Evolutionary conservation across 306 rosid species (phyloP).

Genomic region (Fragaria vesca): DNA sequence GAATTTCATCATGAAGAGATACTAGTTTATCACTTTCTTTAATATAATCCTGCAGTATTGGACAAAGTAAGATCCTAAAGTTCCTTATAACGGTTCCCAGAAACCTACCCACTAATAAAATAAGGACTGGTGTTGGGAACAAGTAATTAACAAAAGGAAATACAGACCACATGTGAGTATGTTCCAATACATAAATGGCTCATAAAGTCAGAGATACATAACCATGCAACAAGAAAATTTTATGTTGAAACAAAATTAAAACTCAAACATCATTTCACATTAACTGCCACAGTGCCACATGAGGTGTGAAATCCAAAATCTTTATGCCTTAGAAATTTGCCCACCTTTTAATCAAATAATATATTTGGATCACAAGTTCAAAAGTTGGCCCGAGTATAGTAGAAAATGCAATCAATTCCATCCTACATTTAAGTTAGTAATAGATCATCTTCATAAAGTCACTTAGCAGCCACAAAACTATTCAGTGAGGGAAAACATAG

Average conservation of each 20-base stretch:
- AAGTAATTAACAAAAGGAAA: not conserved
- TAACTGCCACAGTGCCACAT: not conserved
- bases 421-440: not conserved
- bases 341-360: not conserved
- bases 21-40: constrained; percentile 94
- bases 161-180: not conserved
- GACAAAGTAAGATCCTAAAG: constrained; percentile 11
- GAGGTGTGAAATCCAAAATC: not conserved
- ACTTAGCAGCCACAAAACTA: no score
- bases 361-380: not conserved
- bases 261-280: not conserved
- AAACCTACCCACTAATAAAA: not conserved
- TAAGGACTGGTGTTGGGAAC: not conserved
- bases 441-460: not conserved
- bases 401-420: not conserved
- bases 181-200: not conserved
- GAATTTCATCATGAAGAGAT: constrained; percentile 96
- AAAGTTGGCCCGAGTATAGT: not conserved
- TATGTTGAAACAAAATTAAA: not conserved
- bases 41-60: constrained; percentile 74
- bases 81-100: not conserved
- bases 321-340: not conserved
- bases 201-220: not conserved
- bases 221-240: not conserved
- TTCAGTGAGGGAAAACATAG: no score